These are phyloP conservation scores for Leccinum laetum DNA, from an alignment of 1,284 basidiomycete genomes.

Conservation along the genomic window DNA sequence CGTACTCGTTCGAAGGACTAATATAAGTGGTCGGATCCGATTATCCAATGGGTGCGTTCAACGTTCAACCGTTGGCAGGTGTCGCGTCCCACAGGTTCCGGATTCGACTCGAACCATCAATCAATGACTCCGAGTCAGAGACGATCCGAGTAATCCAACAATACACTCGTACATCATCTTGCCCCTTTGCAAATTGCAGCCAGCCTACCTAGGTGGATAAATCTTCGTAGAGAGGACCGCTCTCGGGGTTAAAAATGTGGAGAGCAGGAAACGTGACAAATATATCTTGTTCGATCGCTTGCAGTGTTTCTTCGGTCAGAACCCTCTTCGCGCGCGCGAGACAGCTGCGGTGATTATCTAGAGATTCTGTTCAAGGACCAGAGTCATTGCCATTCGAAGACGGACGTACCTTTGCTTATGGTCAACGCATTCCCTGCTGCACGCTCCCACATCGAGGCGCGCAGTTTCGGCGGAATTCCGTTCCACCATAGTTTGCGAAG, in stretches of 20 bases:
- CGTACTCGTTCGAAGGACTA: too few species aligned
- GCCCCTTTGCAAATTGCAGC: too few species aligned
- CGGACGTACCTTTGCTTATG: slow-evolving; percentile 73
- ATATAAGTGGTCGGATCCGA: too few species aligned
- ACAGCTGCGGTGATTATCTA: slow-evolving; percentile 76
- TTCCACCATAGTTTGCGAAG: slow-evolving; percentile 89
- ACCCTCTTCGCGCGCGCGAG: slow-evolving; percentile 75
- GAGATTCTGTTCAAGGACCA: background rate
- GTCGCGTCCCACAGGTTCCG: too few species aligned
- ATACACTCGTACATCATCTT: too few species aligned
- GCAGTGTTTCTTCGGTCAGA: slow-evolving; percentile 59
- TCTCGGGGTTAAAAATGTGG: slow-evolving; percentile 82
- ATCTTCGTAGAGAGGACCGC: slow-evolving; percentile 85
- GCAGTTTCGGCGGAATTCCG: slow-evolving; percentile 85
- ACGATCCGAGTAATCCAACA: too few species aligned
- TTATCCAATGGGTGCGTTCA: too few species aligned
- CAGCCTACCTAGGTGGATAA: slow-evolving; percentile 34
- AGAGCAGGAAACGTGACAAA: slow-evolving; percentile 79
- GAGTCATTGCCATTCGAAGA: background rate
- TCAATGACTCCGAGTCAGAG: too few species aligned
- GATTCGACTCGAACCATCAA: too few species aligned
- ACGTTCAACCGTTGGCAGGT: too few species aligned
- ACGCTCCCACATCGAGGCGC: slow-evolving; percentile 86
- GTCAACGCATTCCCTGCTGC: slow-evolving; percentile 90
- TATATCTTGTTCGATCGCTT: slow-evolving; percentile 81